These are phyloP conservation scores for barley (Hordeum vulgare) DNA, from an alignment of 176 grass and related monocot species.

Conservation along the genomic window MorexV3_pseudomolecules_assembly NC_058524.1:49050480-49050979, in stretches of 20 bases:
- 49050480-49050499: not conserved
- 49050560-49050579: not conserved
- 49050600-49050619: not conserved
- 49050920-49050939: not conserved
- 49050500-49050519: not conserved
- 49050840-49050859: not conserved
- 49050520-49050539: not conserved
- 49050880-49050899: not conserved
- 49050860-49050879: not conserved
- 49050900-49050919: not conserved
- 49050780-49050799: not conserved
- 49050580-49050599: not conserved
- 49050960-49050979: not conserved
- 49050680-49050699: not conserved
- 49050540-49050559: not conserved
- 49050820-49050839: not conserved
- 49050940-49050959: not conserved
- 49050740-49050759: not conserved
- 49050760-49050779: not conserved
- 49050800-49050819: not conserved
- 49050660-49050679: not conserved
- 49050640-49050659: not conserved
- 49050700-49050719: not conserved
- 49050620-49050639: not conserved
- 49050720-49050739: not conserved